Base-by-base conservation (phyloP, 768 basidiomycete genomes). In the Tricholoma hemisulphureum region DNA sequence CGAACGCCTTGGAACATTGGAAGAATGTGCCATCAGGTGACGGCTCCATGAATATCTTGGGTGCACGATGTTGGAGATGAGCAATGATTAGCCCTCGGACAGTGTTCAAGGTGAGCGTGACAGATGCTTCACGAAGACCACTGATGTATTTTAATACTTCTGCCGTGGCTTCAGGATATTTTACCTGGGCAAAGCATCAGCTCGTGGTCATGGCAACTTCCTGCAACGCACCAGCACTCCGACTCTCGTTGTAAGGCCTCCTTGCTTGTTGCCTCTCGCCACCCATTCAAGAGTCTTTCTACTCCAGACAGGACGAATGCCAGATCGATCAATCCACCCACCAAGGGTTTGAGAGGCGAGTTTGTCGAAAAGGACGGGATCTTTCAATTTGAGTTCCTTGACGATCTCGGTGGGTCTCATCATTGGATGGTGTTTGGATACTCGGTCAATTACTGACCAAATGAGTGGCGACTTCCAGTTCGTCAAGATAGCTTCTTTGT, bases 11-110 rank as follows among this genome's bases (percentile, higher is more conserved):
- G 4, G 35, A 37, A 37, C 35, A 37, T 9, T 16, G 6, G 35
- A 37, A 37, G 6, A 9, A 4, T 16, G 35, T 37, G 9, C 35
- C 14, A 16, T 37, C 14, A 16, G 35, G 6, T 16, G 0, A 68
- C 71, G 2, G 74, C 73, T 20, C 63, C 53, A 7, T 11, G 32
- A 53, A 35, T 20, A 53, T 35, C n/a, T 53, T 31, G 11, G 51
- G 32, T 23, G 34, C 51, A 31, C n/a, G 9, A 26, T 53, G 51
- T n/a, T 53, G 32, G 2, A 53, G 10, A 37, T 37, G 34, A 37
- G 32, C 51, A 2, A 53, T 37, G 2, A 53, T 6, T 3, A 53
- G 10, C 5, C 51, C 51, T 1, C 51, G 34, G 10, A 53, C 37
- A 10, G 51, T 21, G 11, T 37, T 53, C 21, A 53, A 11, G n/a